Base-by-base conservation (phyloP, 176 grass and related monocot species). In the Lolium perenne region DNA sequence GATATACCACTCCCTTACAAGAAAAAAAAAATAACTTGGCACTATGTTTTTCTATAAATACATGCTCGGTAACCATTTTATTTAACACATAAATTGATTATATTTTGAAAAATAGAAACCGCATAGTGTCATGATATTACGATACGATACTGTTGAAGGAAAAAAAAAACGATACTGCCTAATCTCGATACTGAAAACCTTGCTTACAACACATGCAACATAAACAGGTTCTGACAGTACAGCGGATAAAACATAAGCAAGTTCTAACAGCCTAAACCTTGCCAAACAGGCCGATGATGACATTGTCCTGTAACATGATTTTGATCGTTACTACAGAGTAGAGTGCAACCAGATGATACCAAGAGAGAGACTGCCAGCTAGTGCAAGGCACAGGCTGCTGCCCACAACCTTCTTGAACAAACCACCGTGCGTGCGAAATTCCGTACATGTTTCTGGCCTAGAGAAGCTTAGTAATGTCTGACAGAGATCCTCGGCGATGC, bases 401-500 rank as follows among this genome's bases (percentile, higher is more conserved):
- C 51, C 51, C 2, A 23, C 2, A 26, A 50, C 61, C 73, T 8
- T 25, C 5, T 1, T 1, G 20, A 21, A 13, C 29, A 23, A 4
- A 22, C 41, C 25, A 2, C 0, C 0, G 3, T 84, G 64, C 17
- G 32, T 9, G 22, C 35, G 70, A 48, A 79, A 35, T 22, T 45
- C 46, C 38, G 71, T 35, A 4, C 47, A 32, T 10, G 69, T 22
- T 29, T 69, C 64, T 16, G 15, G 83, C 15, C 38, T 21, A 29
- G 63, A 71, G 10, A 79, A 35, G 51, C 38, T 59, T 11, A 22
- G 7, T 17, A 49, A 48, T 26, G 45, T 38, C 40, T 17, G 16
- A 38, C 25, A 71, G 7, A 86, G n/a, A 43, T 86, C 84, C 11
- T 47, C 71, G 12, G 76, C 76, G 1, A 47, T 38, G 51, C 13